Evolutionary conservation across 306 rosid species (phyloP).

Genomic region (Lagenaria siceraria): DNA sequence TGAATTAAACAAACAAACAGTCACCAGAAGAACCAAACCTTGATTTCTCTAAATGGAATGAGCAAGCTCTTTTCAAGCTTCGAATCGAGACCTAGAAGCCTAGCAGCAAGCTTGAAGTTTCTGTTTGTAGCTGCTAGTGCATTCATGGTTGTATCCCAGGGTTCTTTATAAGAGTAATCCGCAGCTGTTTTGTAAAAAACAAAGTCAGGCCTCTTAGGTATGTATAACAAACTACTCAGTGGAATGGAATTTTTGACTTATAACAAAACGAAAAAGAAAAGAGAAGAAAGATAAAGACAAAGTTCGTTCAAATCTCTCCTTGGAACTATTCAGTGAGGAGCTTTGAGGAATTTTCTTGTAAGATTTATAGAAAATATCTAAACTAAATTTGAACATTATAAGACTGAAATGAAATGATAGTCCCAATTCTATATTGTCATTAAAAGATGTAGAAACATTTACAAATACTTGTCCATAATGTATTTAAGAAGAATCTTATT

Average conservation of each 20-base stretch:
- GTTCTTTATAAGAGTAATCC: background rate
- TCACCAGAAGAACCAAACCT: conserved; percentile 20
- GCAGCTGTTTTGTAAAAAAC: background rate
- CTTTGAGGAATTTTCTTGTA: background rate
- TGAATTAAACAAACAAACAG: background rate
- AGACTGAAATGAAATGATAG: too few species aligned
- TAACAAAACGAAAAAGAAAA: background rate
- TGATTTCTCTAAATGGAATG: conserved; percentile 93
- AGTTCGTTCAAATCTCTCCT: background rate
- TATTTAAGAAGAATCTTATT: too few species aligned
- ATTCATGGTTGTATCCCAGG: conserved; percentile 35
- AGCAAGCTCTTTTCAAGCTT: conserved; percentile 86
- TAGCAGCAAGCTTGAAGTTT: conserved; percentile 78
- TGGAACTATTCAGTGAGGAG: background rate
- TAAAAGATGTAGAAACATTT: too few species aligned
- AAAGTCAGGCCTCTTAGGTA: background rate
- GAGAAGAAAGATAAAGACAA: too few species aligned
- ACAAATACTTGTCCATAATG: too few species aligned
- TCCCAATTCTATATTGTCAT: too few species aligned
- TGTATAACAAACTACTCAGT: background rate
- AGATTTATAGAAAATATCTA: too few species aligned
- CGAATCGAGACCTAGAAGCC: conserved; percentile 82
- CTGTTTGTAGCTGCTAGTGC: conserved; percentile 93
- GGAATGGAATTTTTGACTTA: background rate
- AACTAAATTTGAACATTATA: too few species aligned